Evolutionary conservation across 768 basidiomycete genomes (phyloP).

Genomic region (Symmetrospora coprosmae): DNA sequence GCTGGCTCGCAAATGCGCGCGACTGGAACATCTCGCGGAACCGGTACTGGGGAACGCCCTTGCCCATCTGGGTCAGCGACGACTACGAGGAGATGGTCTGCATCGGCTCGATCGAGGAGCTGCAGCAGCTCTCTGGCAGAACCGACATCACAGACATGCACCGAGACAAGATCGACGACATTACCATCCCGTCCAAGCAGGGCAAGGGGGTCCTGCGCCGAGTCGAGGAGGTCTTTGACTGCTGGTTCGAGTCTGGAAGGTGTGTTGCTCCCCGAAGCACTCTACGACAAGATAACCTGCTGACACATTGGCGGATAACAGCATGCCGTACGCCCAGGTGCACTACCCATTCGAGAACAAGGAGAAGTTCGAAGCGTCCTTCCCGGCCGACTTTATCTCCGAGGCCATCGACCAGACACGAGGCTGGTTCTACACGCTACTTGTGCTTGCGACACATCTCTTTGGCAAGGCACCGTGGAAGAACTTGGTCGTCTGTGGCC

Average conservation of each 20-base stretch:
- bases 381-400: constrained; percentile 91
- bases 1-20: constrained; percentile 94
- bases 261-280: constrained; percentile 40
- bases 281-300: neutral
- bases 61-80: constrained; percentile 89
- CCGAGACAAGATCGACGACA: constrained; percentile 83
- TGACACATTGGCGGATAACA: constrained; percentile 34
- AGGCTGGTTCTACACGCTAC: constrained; percentile 98
- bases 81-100: constrained; percentile 71
- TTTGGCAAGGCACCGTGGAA: constrained; percentile 93
- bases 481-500: constrained; percentile 88
- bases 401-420: constrained; percentile 98
- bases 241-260: constrained; percentile 99
- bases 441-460: constrained; percentile 88
- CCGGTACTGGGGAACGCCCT: constrained; percentile 96
- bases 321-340: constrained; percentile 95
- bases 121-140: constrained; percentile 70
- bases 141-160: constrained; percentile 76
- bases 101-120: constrained; percentile 71
- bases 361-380: constrained; percentile 64
- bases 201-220: constrained; percentile 76
- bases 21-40: constrained; percentile 99
- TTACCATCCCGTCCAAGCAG: constrained; percentile 81
- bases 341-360: constrained; percentile 99
- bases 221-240: constrained; percentile 97